These are phyloP conservation scores for Pythium phragmitis DNA, from an alignment of 352 stramenopile genomes.

Conservation along the genomic window DNA sequence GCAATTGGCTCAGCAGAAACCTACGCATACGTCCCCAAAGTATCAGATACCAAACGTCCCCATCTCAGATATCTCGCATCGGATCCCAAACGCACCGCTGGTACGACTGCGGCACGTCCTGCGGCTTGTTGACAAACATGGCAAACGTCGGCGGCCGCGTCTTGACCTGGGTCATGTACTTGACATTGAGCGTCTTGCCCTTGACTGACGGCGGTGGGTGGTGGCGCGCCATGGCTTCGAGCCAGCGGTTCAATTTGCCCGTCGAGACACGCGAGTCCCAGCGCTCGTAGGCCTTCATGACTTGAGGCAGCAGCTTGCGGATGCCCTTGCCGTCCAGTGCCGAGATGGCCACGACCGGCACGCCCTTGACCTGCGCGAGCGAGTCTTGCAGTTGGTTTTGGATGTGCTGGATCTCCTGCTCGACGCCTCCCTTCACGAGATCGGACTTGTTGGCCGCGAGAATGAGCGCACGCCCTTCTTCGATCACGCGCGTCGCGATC, in stretches of 20 bases:
- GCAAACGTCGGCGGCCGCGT: conserved; percentile 77
- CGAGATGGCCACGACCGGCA: conserved; percentile 79
- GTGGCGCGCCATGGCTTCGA: conserved; percentile 81
- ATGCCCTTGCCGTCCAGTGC: conserved; percentile 73
- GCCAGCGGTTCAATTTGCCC: conserved; percentile 76
- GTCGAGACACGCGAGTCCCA: conserved; percentile 82
- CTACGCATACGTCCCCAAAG: conserved; percentile 20
- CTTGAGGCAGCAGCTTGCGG: conserved; percentile 75
- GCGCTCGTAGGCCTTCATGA: conserved; percentile 81
- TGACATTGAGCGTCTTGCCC: conserved; percentile 85
- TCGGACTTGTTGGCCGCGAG: conserved; percentile 83
- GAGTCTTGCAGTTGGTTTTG: conserved; percentile 70
- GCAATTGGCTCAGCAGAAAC: conserved; percentile 74
- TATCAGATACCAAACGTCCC: conserved; percentile 1
- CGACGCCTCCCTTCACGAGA: conserved; percentile 39
- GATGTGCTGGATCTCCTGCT: conserved; percentile 65
- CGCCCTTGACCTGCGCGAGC: conserved; percentile 70
- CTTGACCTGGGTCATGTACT: conserved; percentile 88
- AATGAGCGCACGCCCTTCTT: conserved; percentile 74
- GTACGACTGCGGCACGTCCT: conserved; percentile 74
- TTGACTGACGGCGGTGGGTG: conserved; percentile 80
- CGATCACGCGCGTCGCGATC: conserved; percentile 78
- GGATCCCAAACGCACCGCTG: conserved; percentile 36
- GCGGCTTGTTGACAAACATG: conserved; percentile 79
- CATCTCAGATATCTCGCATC: too few relatives aligned